Conservation (phyloP, 129 eudicot species). For the Ambrosia artemisiifolia region DNA sequence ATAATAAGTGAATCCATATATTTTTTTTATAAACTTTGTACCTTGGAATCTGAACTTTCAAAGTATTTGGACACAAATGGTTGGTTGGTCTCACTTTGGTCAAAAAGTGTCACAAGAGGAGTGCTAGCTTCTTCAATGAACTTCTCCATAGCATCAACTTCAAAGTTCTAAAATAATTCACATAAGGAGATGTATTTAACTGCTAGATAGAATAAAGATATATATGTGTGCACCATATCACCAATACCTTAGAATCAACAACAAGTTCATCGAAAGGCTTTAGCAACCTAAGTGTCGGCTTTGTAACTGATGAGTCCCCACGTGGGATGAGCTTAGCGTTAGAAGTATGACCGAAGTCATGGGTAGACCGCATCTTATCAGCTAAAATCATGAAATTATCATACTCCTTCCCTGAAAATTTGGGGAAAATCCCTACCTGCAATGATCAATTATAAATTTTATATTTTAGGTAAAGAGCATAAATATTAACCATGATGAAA, state of each 20-base stretch:
- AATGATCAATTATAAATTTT: not conserved
- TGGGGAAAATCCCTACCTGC: slow-evolving; percentile 70
- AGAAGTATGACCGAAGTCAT: slow-evolving; percentile 65
- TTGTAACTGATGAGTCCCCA: slow-evolving; percentile 51
- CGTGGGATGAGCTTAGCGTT: slow-evolving; percentile 60
- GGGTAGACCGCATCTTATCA: slow-evolving; percentile 68
- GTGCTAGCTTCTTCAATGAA: slow-evolving; percentile 50
- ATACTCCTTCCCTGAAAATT: slow-evolving; percentile 62
- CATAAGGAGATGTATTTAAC: not conserved
- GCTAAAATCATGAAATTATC: slow-evolving; percentile 59
- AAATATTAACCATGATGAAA: not conserved
- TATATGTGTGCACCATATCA: not conserved
- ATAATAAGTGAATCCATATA: not conserved
- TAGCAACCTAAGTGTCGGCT: slow-evolving; percentile 66
- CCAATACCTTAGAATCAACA: slow-evolving; percentile 62
- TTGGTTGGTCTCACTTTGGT: slow-evolving; percentile 44
- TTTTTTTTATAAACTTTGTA: slow-evolving; percentile 14
- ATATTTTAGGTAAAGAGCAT: not conserved
- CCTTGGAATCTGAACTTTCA: slow-evolving; percentile 46
- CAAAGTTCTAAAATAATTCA: slow-evolving; percentile 39
- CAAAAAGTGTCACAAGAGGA: slow-evolving; percentile 54
- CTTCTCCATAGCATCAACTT: slow-evolving; percentile 67
- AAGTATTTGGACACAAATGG: slow-evolving; percentile 47
- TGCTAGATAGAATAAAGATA: not conserved
- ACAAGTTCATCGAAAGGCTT: slow-evolving; percentile 87